Evolutionary conservation across 2,329 filamentous ascomycete genomes (phyloP), one percentile per base, ranked within the genome.

Genomic region (Fusarium pseudograminearum): DNA sequence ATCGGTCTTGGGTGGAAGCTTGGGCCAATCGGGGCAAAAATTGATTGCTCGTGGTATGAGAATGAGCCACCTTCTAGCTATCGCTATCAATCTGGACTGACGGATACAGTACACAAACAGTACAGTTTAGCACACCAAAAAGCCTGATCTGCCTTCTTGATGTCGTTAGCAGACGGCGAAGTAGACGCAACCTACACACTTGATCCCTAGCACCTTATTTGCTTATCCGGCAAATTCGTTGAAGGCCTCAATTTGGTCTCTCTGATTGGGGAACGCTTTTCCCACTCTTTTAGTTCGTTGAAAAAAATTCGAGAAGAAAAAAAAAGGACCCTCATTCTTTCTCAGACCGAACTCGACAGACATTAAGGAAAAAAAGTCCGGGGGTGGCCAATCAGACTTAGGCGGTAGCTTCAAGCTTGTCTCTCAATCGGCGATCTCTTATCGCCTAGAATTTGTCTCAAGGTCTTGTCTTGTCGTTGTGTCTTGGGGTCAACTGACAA

Each of bases 321-420:
- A 51, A 53, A 61, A 55, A 64, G 54, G 58, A 69, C 67, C 61
- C 54, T 67, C 59, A 8, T 20, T 50, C 54, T 34, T 30, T 50
- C 54, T 34, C 51, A 48, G 50, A 41, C 58, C 53, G 46, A 57
- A 57, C 24, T 54, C 42, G 54, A 44, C 55, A 55, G 22, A 56
- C 36, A 55, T 60, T 46, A 40, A 70, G 22, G 16, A 28, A 51
- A 38, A 46, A 56, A 69, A 76, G 73, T 77, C 76, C 68, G 76
- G 76, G 76, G 76, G 57, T 67, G 57, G 53, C 76, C 76, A 77
- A 77, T 77, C 74, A 67, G 57, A 50, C 60, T 20, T n/a, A 36
- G 28, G 41, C 42, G 52, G 61, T 38, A 54, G 61, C 46, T 56
- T 56, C 56, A 54, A 47, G 50, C 42, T 68, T 71, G 71, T 65